Base-by-base conservation (phyloP, 805 yeast species). In the Kazachstania africana region DNA sequence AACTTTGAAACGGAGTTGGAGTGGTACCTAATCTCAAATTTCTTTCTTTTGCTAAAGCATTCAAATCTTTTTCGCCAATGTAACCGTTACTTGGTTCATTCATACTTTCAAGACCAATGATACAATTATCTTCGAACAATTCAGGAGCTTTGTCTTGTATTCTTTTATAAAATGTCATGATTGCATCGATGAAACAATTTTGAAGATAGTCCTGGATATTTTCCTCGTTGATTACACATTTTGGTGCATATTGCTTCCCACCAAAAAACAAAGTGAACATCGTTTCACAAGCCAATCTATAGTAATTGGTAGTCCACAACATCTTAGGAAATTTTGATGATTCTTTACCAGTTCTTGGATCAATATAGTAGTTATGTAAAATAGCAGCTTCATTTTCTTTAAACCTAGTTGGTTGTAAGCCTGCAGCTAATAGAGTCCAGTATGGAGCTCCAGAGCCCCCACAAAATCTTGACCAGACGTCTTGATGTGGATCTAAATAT, bases 381-480 rank as follows among this genome's bases (percentile, higher is more conserved):
- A 82, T 53, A 0, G 95, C 88, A 1, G 95, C 94, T 36, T 79
- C 82, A 4, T 91, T 81, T 2, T 42, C 63, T 1, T 67, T 55
- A 45, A 91, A 82, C n/a, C 70, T 55, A n/a, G 52, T 61, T 0
- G 95, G 95, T 34, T 87, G 72, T 29, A 87, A 58, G 1, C 95
- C 95, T 2, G 88, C 94, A 16, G 91, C 87, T 47, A 80, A 76
- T 4, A 85, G 52, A 0, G 96, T 85, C 96, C 96, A 87, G 47
- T 82, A 46, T 1, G 96, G 96, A 3, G 95, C 94, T 13, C 96
- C 96, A 28, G 83, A 75, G 2, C 96, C 96, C 4, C 95, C 95
- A 8, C 75, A 63, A 49, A 66, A 81, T 29, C 95, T 68, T 1
- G 91, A 77, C 96, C 96, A 87, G 9, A 78, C 93, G 51, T 87